Evolutionary conservation across 2,329 filamentous ascomycete species (phyloP), one percentile per base, ranked within the genome.

Genomic region (Chalaropsis thielavioides): DNA sequence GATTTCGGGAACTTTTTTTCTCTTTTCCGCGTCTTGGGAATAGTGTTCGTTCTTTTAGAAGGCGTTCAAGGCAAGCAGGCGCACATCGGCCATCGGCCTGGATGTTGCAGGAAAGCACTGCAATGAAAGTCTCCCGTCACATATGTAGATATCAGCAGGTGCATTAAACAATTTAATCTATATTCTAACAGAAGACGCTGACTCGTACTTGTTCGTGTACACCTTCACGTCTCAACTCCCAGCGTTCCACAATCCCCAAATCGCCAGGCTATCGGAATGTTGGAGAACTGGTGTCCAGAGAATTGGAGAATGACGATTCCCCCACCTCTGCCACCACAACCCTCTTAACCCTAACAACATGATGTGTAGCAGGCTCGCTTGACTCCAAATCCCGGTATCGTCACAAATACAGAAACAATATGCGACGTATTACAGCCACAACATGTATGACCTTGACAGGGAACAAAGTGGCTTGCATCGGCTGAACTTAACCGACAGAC

Each of bases 31-130:
- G 17, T 38, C 54, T 38, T 38, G 17, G 54, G 27, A n/a, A 38
- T 58, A 58, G 54, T 35, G 54, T 58, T 35, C 54, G 54, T 58
- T 58, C 54, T 58, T 46, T 58, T 58, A 58, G 54, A 58, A 58
- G 54, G 54, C 54, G 54, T 58, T 58, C 54, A 58, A 58, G 54
- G 54, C 27, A 58, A 38, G 10, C 27, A 58, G 54, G 31, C 54
- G 27, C 54, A 58, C 13, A 22, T 58, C 54, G 10, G 7, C 5
- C 35, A 38, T 24, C n/a, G 46, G 17, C 24, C 54, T 38, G 35
- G 54, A 35, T 58, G 54, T 38, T 58, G 54, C 54, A 38, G 54
- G 54, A 38, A 58, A 58, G 27, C 54, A 19, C 24, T 17, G 24
- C 27, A 8, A 58, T 35, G 54, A 11, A 31, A 58, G 31, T 38